These are phyloP conservation scores for Stephania japonica DNA, from an alignment of 164 flowering plant genomes.

Conservation along the genomic window DNA sequence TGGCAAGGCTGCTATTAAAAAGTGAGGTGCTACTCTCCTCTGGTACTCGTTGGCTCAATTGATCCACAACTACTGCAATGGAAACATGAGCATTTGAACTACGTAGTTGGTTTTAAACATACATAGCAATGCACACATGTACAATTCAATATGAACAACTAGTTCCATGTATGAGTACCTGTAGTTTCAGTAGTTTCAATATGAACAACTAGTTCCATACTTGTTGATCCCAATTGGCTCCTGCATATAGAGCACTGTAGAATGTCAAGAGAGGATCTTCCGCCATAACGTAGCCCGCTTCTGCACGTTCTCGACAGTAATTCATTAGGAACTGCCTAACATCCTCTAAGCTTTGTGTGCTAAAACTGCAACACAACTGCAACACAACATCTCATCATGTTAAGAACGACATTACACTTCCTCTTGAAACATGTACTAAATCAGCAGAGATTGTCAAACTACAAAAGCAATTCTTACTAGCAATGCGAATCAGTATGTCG, in stretches of 20 bases:
- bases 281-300: constrained; percentile 30
- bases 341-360: constrained; percentile 27
- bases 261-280: constrained; percentile 39
- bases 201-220: no score
- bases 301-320: constrained; percentile 27
- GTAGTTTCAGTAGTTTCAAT: no score
- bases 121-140: no score
- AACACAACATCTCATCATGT: not conserved
- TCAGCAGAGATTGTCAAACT: not conserved
- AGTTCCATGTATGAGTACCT: constrained; percentile 1
- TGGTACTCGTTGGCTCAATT: not conserved
- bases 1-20: constrained; percentile 13
- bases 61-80: not conserved
- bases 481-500: no score
- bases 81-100: not conserved
- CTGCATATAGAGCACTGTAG: constrained; percentile 17
- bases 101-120: not conserved
- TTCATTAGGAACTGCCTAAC: constrained; percentile 38
- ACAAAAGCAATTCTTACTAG: not conserved
- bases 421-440: no score
- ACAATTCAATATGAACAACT: not conserved
- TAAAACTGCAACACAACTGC: no score
- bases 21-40: not conserved
- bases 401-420: no score
- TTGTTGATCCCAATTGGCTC: constrained; percentile 16